These are phyloP conservation scores for Leccinum obscurum DNA, from an alignment of 768 basidiomycete genomes.

Conservation along the genomic window DNA sequence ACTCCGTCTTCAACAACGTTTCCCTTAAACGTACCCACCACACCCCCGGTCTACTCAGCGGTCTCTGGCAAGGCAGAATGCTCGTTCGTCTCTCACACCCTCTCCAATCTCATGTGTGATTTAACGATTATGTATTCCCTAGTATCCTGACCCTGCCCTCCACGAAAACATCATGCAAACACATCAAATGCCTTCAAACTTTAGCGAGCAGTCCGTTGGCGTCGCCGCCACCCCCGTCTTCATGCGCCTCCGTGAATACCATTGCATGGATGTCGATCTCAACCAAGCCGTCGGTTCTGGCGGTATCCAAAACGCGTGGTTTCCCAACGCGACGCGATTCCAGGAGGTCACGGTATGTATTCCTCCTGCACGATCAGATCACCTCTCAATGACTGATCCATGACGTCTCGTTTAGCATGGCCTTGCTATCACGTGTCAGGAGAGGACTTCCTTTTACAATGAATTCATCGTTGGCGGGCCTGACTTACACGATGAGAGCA, in stretches of 20 bases:
- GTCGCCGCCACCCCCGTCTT: conserved; percentile 53
- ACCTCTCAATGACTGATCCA: conserved; percentile 1
- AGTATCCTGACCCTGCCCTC: conserved; percentile 25
- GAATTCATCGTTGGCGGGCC: conserved; percentile 39
- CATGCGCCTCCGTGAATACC: conserved; percentile 58
- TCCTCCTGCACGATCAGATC: background rate
- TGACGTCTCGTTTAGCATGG: conserved; percentile 17
- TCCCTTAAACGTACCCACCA: conserved; percentile 40
- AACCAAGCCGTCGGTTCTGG: conserved; percentile 35
- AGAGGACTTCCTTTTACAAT: conserved; percentile 38
- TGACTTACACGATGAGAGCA: conserved; percentile 44
- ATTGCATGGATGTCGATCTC: conserved; percentile 42
- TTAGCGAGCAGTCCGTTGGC: conserved; percentile 36
- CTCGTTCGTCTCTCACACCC: conserved; percentile 43
- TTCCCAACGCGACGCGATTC: conserved; percentile 25
- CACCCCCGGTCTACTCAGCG: conserved; percentile 51
- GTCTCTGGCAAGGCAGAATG: conserved; percentile 64
- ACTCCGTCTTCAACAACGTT: conserved; percentile 33
- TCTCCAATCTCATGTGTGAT: background rate
- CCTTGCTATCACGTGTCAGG: conserved; percentile 25
- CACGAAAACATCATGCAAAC: conserved; percentile 23
- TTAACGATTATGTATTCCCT: background rate
- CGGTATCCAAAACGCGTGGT: conserved; percentile 44
- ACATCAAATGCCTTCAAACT: conserved; percentile 25
- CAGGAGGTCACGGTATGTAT: conserved; percentile 28